A percentile compares a stretch with the other conserved stretches of the same genome.
phyloP scores from a whole-genome alignment of 2,329 filamentous ascomycete species.

The Aspergillus sp. region DNA sequence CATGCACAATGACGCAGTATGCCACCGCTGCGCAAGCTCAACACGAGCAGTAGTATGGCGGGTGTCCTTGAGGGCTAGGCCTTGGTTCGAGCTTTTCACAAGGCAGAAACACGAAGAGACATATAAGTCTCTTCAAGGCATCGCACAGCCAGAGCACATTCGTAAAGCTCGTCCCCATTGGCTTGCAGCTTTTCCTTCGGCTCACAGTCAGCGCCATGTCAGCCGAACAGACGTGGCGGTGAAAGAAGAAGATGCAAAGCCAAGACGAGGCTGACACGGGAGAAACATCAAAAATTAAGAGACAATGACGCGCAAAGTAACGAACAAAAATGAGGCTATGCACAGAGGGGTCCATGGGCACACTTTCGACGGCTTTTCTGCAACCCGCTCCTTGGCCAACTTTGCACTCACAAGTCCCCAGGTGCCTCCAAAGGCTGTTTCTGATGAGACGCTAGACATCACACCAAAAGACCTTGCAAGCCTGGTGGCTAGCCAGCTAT shows the following conservation, averaged over 20 bases:
- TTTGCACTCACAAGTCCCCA: neutral
- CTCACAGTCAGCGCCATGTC: neutral
- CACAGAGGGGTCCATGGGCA: neutral
- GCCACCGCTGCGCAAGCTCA: too few relatives aligned
- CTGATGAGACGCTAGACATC: too few relatives aligned
- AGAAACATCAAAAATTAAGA: neutral
- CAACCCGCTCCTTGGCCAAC: neutral
- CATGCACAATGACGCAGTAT: too few relatives aligned
- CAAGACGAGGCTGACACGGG: neutral
- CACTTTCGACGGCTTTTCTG: neutral
- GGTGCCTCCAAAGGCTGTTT: neutral
- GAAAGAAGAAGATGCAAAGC: neutral
- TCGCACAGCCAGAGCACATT: neutral
- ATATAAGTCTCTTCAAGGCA: neutral
- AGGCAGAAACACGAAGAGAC: neutral
- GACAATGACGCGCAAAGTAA: neutral
- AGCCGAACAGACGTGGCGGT: neutral
- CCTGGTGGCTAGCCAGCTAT: too few relatives aligned
- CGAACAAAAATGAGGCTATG: neutral
- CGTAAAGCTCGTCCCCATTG: neutral
- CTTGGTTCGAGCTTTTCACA: neutral
- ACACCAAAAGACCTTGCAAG: too few relatives aligned
- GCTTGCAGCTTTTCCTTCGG: neutral
- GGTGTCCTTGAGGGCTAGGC: too few relatives aligned
- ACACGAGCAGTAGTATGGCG: too few relatives aligned